A percentile compares a stretch with the other conserved stretches of the same genome.
These are phyloP conservation scores for Cucurbitaria berberidis DNA, from an alignment of 2,329 filamentous ascomycete genomes.

Conservation along the genomic window DNA sequence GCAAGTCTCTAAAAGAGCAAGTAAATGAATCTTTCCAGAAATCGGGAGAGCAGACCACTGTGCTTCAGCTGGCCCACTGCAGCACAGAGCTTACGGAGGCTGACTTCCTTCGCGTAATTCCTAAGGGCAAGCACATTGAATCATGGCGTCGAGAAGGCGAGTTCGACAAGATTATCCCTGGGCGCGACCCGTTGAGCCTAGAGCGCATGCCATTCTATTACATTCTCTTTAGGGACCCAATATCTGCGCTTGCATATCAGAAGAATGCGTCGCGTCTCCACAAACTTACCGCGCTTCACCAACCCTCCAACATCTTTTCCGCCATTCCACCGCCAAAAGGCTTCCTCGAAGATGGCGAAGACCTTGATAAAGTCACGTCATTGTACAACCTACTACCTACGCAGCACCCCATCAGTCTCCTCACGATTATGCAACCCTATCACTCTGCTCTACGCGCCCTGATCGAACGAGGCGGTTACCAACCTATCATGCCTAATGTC, in stretches of 20 bases:
- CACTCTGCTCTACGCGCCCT: conserved; percentile 51
- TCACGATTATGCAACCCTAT: conserved; percentile 44
- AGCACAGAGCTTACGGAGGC: conserved; percentile 62
- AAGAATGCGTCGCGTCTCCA: conserved; percentile 61
- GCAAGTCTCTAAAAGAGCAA: conserved; percentile 20
- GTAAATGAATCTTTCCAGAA: conserved; percentile 32
- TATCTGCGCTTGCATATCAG: conserved; percentile 68
- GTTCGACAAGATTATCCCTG: conserved; percentile 69
- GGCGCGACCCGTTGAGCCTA: conserved; percentile 67
- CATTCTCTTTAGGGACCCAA: conserved; percentile 67
- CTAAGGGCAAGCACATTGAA: conserved; percentile 68
- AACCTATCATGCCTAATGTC: conserved; percentile 32
- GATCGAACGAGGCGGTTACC: conserved; percentile 41
- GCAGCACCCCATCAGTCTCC: conserved; percentile 28
- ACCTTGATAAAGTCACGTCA: conserved; percentile 50
- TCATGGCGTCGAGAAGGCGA: conserved; percentile 66
- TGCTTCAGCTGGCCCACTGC: conserved; percentile 63
- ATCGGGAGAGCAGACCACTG: conserved; percentile 40
- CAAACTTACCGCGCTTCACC: conserved; percentile 53
- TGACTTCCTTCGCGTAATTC: conserved; percentile 74
- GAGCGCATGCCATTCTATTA: conserved; percentile 70
- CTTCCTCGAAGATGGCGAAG: conserved; percentile 55
- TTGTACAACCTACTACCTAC: conserved; percentile 57
- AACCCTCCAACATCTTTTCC: conserved; percentile 51
- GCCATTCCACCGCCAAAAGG: conserved; percentile 52